Evolutionary conservation across 768 basidiomycete genomes (phyloP).

Genomic region (Filobasidium wieringae): DNA sequence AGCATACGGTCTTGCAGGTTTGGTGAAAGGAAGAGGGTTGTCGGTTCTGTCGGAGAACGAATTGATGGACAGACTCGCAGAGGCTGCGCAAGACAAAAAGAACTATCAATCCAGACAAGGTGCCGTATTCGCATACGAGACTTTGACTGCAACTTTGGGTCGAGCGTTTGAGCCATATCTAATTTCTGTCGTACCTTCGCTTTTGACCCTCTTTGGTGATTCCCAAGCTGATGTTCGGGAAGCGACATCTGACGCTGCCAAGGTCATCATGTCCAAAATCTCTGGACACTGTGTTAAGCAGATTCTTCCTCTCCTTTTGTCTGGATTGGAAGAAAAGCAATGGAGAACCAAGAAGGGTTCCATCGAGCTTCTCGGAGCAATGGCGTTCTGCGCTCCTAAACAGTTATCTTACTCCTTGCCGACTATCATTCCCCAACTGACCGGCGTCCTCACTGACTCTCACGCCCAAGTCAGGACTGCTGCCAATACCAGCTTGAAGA

Average conservation of each 20-base stretch:
- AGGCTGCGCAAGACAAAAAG: constrained; percentile 80
- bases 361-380: constrained; percentile 90
- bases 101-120: constrained; percentile 77
- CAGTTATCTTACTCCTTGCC: constrained; percentile 90
- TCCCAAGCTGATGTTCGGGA: constrained; percentile 75
- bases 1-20: constrained; percentile 87
- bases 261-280: constrained; percentile 87
- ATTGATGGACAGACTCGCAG: constrained; percentile 58
- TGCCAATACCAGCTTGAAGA: constrained; percentile 90
- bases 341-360: constrained; percentile 94
- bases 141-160: constrained; percentile 70
- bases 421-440: constrained; percentile 90
- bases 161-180: constrained; percentile 91
- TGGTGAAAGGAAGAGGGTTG: constrained; percentile 82
- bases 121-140: constrained; percentile 89
- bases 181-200: constrained; percentile 65
- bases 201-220: constrained; percentile 79
- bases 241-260: constrained; percentile 79
- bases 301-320: constrained; percentile 76
- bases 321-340: constrained; percentile 91
- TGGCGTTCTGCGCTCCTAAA: constrained; percentile 94
- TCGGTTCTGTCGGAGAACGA: constrained; percentile 71
- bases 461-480: constrained; percentile 88
- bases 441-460: constrained; percentile 88
- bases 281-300: constrained; percentile 87